A percentile compares a stretch with the other conserved stretches of the same genome.
Conservation (phyloP, 2,329 filamentous ascomycete genomes). For the Sporothrix luriei region DNA sequence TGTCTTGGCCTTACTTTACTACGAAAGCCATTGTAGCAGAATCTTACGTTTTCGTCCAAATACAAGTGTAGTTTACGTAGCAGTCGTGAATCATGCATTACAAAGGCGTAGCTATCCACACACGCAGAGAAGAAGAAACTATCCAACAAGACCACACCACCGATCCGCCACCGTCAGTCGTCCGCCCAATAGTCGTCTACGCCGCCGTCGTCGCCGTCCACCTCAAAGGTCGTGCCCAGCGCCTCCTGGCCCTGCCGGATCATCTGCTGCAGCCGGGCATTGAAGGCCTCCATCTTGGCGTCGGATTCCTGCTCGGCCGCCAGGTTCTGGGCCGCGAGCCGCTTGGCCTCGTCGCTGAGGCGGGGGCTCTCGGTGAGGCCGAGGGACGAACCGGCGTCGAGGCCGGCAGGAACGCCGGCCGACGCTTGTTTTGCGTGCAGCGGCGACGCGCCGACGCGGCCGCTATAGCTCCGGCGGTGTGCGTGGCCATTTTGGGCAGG, state of each 20-base stretch:
- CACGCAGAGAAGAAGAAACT: background rate
- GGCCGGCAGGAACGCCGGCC: background rate
- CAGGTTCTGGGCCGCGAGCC: constrained; percentile 69
- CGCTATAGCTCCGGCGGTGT: constrained; percentile 53
- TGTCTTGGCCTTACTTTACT: too few species aligned
- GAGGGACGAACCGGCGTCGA: constrained; percentile 23
- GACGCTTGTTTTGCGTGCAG: constrained; percentile 19
- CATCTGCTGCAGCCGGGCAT: constrained; percentile 78
- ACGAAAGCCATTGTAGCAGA: too few species aligned
- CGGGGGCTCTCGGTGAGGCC: constrained; percentile 51
- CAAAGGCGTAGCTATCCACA: background rate
- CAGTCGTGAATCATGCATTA: background rate
- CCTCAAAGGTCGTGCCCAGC: constrained; percentile 71
- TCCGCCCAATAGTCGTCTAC: constrained; percentile 34
- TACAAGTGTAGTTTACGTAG: too few species aligned
- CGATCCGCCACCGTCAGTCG: constrained; percentile 11
- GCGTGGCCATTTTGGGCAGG: constrained; percentile 41
- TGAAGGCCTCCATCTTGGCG: constrained; percentile 76
- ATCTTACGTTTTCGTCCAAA: too few species aligned
- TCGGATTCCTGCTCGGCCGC: constrained; percentile 78
- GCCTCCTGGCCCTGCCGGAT: constrained; percentile 87
- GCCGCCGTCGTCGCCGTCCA: constrained; percentile 47
- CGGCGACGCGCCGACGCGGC: constrained; percentile 48
- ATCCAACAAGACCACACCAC: background rate
- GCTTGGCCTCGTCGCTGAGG: constrained; percentile 68